Conservation (phyloP, 352 stramenopile species). For the Elongisporangium undulatum region DNA sequence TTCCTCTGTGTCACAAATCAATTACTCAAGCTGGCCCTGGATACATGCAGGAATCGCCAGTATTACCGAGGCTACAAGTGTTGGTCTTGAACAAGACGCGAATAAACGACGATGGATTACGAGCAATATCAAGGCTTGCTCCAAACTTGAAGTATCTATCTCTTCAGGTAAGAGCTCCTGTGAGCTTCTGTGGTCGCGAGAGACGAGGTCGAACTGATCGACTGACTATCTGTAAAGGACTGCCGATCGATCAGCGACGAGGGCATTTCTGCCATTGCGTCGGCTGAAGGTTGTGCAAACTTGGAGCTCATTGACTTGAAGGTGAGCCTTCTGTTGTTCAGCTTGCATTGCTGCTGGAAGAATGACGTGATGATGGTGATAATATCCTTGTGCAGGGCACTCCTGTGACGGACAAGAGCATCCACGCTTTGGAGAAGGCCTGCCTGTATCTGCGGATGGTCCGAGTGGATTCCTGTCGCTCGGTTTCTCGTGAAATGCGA, state of each 20-base stretch:
- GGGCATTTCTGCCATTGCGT: constrained; percentile 32
- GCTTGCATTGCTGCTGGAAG: not conserved
- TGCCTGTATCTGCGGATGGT: constrained; percentile 43
- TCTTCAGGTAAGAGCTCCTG: constrained; percentile 37
- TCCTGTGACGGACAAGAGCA: constrained; percentile 34
- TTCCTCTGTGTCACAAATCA: constrained; percentile 7
- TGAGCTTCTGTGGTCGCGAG: not conserved
- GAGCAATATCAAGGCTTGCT: constrained; percentile 22
- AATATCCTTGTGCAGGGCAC: constrained; percentile 40
- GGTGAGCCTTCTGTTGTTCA: constrained; percentile 14
- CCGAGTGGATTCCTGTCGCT: constrained; percentile 67
- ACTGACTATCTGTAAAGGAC: constrained; percentile 20
- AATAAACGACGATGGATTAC: constrained; percentile 41
- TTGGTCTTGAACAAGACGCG: constrained; percentile 59
- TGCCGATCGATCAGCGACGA: constrained; percentile 45
- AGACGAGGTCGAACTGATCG: constrained; percentile 2
- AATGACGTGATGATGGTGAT: not conserved
- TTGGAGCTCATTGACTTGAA: constrained; percentile 65
- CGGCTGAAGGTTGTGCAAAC: constrained; percentile 18
- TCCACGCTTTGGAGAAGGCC: constrained; percentile 30
- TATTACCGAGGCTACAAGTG: constrained; percentile 39
- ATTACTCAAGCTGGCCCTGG: not conserved
- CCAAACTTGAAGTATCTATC: constrained; percentile 56
- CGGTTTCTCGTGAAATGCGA: constrained; percentile 48
- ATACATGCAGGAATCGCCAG: constrained; percentile 13